Evolutionary conservation across 352 stramenopile species (phyloP).

Genomic region (Globisporangium alternatum): DNA sequence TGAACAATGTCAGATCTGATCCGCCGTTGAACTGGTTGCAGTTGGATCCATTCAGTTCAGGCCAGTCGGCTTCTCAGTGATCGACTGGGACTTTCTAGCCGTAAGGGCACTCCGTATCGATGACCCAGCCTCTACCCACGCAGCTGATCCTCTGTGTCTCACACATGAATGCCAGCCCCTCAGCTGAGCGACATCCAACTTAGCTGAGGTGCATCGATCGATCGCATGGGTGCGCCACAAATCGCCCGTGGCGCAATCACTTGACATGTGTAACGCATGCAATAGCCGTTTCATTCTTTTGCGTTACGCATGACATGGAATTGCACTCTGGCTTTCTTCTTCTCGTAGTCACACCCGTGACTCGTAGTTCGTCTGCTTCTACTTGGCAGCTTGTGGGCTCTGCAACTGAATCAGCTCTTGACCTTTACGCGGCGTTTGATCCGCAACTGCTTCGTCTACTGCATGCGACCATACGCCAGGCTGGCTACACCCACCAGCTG

Average conservation of each 20-base stretch:
- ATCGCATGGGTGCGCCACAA: not conserved
- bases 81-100: not conserved
- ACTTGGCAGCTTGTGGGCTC: not conserved
- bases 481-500: not conserved
- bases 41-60: not conserved
- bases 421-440: not conserved
- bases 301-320: not conserved
- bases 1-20: not conserved
- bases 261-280: not conserved
- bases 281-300: not conserved
- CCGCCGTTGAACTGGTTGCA: not conserved
- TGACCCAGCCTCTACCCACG: not conserved
- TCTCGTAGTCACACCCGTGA: not conserved
- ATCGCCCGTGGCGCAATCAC: not conserved
- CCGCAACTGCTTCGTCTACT: not conserved
- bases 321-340: not conserved
- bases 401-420: not conserved
- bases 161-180: not conserved
- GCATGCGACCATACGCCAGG: not conserved
- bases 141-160: not conserved
- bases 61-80: not conserved
- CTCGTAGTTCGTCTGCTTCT: not conserved
- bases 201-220: not conserved
- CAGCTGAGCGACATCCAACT: not conserved
- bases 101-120: not conserved